phyloP scores from a whole-genome alignment of 2,329 filamentous ascomycete species.

The Fusarium globosum region DNA sequence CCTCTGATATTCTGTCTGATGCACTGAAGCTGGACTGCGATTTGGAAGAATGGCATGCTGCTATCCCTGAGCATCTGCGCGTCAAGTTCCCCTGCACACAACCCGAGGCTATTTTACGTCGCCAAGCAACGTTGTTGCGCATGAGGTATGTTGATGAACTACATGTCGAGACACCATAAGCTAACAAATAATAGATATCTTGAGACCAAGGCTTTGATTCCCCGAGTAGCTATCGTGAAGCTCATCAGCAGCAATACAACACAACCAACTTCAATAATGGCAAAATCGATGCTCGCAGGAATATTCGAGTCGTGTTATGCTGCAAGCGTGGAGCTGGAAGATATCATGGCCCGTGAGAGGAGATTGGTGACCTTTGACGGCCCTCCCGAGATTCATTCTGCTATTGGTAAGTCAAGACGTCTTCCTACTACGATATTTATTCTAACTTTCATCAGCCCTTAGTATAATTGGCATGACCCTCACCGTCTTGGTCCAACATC shows the following conservation, averaged over 20 bases:
- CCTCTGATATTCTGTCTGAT: slow-evolving; percentile 24
- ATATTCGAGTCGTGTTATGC: slow-evolving; percentile 38
- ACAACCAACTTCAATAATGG: slow-evolving; percentile 22
- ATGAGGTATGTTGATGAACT: slow-evolving; percentile 23
- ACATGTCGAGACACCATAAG: fast-evolving
- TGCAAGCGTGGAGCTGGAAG: slow-evolving; percentile 40
- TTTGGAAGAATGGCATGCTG: slow-evolving; percentile 39
- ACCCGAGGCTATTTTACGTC: slow-evolving; percentile 34
- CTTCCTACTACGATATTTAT: fast-evolving
- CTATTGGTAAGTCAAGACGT: slow-evolving; percentile 32
- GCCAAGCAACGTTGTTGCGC: slow-evolving; percentile 39
- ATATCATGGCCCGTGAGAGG: slow-evolving; percentile 36
- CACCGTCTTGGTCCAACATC: slow-evolving; percentile 36
- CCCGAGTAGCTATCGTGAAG: slow-evolving; percentile 40
- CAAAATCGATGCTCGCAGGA: slow-evolving; percentile 33
- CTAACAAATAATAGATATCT: slow-evolving; percentile 34
- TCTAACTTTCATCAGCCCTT: slow-evolving; percentile 30
- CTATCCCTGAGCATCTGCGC: slow-evolving; percentile 35
- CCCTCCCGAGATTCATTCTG: slow-evolving; percentile 35
- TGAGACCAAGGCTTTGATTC: slow-evolving; percentile 39
- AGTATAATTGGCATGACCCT: slow-evolving; percentile 42
- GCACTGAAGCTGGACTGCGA: slow-evolving; percentile 36
- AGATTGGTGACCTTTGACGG: slow-evolving; percentile 37
- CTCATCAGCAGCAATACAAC: slow-evolving; percentile 11
- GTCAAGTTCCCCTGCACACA: slow-evolving; percentile 32